Evolutionary conservation across 768 basidiomycete genomes (phyloP), one percentile per base, ranked within the genome.

Genomic region (Austroboletus eburneus): DNA sequence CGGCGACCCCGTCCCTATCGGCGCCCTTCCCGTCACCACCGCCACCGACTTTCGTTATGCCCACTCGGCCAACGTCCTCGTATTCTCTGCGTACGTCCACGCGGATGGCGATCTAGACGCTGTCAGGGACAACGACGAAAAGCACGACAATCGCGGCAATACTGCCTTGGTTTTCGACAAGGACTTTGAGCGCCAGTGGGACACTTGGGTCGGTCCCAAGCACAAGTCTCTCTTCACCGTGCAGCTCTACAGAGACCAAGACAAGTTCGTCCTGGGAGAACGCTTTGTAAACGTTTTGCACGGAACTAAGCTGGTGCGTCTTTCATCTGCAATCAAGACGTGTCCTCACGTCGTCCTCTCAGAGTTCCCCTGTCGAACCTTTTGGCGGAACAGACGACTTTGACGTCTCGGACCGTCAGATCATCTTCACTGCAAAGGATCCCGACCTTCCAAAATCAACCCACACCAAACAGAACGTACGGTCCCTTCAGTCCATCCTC

Each of bases 381-480:
- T 91, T 93, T 54, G 91, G 91, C n/a, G 87, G 81, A 36, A 76
- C 79, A 1, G 82, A 85, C 50, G 85, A 93, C 69, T 89, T 88
- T 59, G 83, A 88, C 59, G 74, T 90, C 23, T 87, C 85, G 5
- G 61, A 69, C 3, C 72, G 73, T 10, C 74, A 83, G 46, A 77
- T 98, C 45, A 75, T 91, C 29, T 88, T 95, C 61, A 91, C 91
- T 5, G 74, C 91, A 43, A 93, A 94, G 60, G 89, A 95, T 57
- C 86, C 90, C 2, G 57, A 74, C 44, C 75, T 94, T 16, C 80
- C 81, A 12, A 74, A 78, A 35, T 87, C 93, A 0, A 82, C 75
- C 75, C 93, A 97, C 66, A 97, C 95, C 2, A 90, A 89, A 57
- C 87, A 91, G 60, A 84, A 94, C 57, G 86, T 94, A 33, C 34